These are phyloP conservation scores for Melaleuca quinquenervia DNA, from an alignment of 345 rosid species.

Conservation along the genomic window DNA sequence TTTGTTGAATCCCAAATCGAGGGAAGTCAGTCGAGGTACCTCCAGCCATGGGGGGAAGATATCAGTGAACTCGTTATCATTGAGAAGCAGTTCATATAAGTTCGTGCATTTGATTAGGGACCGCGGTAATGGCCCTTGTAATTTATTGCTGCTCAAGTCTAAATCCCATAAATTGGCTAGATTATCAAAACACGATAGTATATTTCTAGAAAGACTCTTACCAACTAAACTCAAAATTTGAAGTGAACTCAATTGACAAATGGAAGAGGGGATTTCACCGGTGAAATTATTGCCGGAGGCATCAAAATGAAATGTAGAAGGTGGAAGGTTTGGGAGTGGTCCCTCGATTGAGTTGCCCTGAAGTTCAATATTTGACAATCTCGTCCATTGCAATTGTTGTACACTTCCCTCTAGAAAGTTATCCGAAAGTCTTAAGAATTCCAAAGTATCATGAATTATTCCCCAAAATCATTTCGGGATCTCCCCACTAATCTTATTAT, in stretches of 20 bases:
- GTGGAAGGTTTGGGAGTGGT: neutral
- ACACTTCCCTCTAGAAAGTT: neutral
- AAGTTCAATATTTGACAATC: accelerated
- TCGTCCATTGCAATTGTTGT: neutral
- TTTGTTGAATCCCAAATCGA: neutral
- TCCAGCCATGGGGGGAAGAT: neutral
- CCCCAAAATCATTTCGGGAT: neutral
- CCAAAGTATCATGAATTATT: neutral
- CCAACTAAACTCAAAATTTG: neutral
- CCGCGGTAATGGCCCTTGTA: neutral
- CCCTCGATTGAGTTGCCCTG: neutral
- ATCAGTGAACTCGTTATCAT: neutral
- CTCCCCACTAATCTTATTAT: neutral
- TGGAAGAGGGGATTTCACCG: neutral
- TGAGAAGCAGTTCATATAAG: accelerated
- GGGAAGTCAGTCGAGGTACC: accelerated
- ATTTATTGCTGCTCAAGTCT: neutral
- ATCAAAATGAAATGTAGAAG: accelerated
- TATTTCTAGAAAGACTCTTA: neutral
- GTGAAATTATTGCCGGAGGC: neutral
- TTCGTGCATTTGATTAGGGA: neutral
- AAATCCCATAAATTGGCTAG: accelerated
- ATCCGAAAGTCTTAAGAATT: accelerated
- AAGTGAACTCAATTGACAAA: neutral
- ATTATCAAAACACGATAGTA: neutral